phyloP scores from a whole-genome alignment of 2,329 filamentous ascomycete genomes.

The Volutella citrinella region DNA sequence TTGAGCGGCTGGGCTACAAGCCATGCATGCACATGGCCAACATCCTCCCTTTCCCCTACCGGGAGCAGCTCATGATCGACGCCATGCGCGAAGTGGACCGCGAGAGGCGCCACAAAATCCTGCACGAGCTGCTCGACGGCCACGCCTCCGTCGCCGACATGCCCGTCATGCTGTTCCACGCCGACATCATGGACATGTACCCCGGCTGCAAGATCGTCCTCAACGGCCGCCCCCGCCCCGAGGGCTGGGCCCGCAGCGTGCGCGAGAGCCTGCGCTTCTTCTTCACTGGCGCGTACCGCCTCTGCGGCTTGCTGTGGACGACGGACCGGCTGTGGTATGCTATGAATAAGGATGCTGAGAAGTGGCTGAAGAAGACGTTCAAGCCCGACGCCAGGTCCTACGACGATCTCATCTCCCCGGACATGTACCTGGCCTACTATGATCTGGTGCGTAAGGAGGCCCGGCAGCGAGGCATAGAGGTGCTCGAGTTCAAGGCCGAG shows the following conservation, averaged over 20 bases:
- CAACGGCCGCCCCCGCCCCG: conserved; percentile 26
- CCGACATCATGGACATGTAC: conserved; percentile 38
- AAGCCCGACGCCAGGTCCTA: too few species aligned
- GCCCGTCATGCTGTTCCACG: conserved; percentile 29
- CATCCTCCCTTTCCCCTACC: conserved; percentile 21
- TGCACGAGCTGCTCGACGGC: conserved; percentile 29
- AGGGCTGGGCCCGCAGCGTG: conserved; percentile 27
- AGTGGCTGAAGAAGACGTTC: conserved; percentile 1
- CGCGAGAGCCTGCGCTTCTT: conserved; percentile 27
- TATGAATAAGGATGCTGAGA: conserved; percentile 13
- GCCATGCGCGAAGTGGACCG: conserved; percentile 27
- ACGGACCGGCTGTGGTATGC: conserved; percentile 28
- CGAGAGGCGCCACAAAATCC: conserved; percentile 24
- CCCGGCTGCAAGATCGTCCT: conserved; percentile 31
- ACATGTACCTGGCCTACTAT: conserved; percentile 14
- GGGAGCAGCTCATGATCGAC: conserved; percentile 21
- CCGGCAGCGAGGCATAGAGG: conserved; percentile 23
- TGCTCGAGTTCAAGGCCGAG: conserved; percentile 10
- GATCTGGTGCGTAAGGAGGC: conserved; percentile 26
- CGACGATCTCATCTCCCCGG: conserved; percentile 2
- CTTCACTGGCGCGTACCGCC: conserved; percentile 21
- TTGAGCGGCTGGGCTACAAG: conserved; percentile 26
- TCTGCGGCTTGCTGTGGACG: conserved; percentile 23
- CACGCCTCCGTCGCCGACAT: conserved; percentile 28
- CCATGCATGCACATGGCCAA: conserved; percentile 35